phyloP scores from a whole-genome alignment of 495 filamentous ascomycete species.

The Neurospora sp. region DNA sequence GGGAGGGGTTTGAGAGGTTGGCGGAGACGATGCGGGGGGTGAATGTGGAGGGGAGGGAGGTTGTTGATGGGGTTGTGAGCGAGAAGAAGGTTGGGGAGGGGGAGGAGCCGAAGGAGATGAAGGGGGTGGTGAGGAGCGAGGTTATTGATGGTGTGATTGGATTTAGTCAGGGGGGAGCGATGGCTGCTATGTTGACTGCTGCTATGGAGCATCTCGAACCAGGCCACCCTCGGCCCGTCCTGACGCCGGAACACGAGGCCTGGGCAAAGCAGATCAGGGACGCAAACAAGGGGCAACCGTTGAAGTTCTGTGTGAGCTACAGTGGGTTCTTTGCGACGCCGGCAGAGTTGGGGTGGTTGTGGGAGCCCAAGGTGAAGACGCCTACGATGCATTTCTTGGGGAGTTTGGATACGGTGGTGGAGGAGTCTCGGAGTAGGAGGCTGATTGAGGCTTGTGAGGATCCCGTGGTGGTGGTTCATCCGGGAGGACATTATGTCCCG shows the following conservation, averaged over 20 bases:
- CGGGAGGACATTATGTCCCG: slow-evolving; percentile 89
- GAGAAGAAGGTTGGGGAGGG: neutral
- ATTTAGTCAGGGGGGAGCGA: slow-evolving; percentile 60
- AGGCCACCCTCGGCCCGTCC: slow-evolving; percentile 8
- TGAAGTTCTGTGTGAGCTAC: slow-evolving; percentile 75
- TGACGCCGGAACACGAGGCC: slow-evolving; percentile 8
- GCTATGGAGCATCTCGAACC: slow-evolving; percentile 46
- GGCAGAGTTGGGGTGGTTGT: slow-evolving; percentile 54
- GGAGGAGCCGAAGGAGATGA: neutral
- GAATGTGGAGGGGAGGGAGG: neutral
- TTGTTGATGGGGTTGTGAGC: neutral
- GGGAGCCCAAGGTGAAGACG: slow-evolving; percentile 65
- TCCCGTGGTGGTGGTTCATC: slow-evolving; percentile 63
- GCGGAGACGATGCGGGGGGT: slow-evolving; percentile 39
- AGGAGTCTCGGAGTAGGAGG: too few species aligned
- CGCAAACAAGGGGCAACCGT: slow-evolving; percentile 42
- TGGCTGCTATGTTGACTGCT: slow-evolving; percentile 49
- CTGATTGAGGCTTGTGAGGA: slow-evolving; percentile 60
- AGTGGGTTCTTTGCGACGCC: slow-evolving; percentile 65
- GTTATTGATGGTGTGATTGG: slow-evolving; percentile 64
- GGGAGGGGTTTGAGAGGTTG: slow-evolving; percentile 46
- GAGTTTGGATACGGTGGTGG: slow-evolving; percentile 79
- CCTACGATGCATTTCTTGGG: slow-evolving; percentile 77
- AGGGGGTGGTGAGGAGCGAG: slow-evolving; percentile 32
- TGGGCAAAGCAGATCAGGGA: slow-evolving; percentile 29